These are phyloP conservation scores for Tricholoma sp. DNA, from an alignment of 768 basidiomycete species.

Conservation along the genomic window DNA sequence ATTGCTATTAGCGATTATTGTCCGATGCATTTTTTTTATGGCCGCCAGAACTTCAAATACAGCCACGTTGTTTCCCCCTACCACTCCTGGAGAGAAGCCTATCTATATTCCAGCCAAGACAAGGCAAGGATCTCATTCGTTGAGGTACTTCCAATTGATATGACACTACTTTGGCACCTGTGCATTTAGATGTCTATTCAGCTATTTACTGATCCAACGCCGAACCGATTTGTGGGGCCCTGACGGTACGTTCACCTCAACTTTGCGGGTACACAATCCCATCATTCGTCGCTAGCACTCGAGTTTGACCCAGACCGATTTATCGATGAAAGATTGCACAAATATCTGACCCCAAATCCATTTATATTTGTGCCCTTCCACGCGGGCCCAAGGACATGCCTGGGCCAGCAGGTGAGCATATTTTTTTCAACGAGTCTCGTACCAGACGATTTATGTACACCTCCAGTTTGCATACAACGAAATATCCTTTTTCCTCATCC, in stretches of 20 bases:
- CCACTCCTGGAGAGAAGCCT: neutral
- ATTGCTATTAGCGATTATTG: slow-evolving; percentile 19
- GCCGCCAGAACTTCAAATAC: neutral
- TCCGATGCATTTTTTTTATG: too few relatives aligned
- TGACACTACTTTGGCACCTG: too few relatives aligned
- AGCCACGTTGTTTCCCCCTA: neutral
- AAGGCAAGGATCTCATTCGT: neutral
- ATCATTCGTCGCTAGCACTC: slow-evolving; percentile 27
- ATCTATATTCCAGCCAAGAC: neutral
- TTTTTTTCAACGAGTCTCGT: neutral
- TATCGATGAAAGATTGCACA: slow-evolving; percentile 50
- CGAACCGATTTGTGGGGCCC: slow-evolving; percentile 63
- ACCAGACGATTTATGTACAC: too few relatives aligned
- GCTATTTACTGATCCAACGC: slow-evolving; percentile 55
- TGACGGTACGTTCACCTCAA: slow-evolving; percentile 32
- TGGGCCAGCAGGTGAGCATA: slow-evolving; percentile 39
- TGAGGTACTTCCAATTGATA: too few relatives aligned
- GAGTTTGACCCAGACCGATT: slow-evolving; percentile 57
- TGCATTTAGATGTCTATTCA: slow-evolving; percentile 25
- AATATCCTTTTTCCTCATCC: slow-evolving; percentile 49
- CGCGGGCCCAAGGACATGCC: slow-evolving; percentile 60
- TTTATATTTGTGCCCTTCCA: slow-evolving; percentile 71
- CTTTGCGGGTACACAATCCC: too few relatives aligned
- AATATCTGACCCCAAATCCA: slow-evolving; percentile 53
- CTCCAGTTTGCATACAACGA: slow-evolving; percentile 48